A percentile compares a stretch with the other conserved stretches of the same genome.
phyloP scores from a whole-genome alignment of 805 yeast species.

The Torulaspora microellipsoides region DNA sequence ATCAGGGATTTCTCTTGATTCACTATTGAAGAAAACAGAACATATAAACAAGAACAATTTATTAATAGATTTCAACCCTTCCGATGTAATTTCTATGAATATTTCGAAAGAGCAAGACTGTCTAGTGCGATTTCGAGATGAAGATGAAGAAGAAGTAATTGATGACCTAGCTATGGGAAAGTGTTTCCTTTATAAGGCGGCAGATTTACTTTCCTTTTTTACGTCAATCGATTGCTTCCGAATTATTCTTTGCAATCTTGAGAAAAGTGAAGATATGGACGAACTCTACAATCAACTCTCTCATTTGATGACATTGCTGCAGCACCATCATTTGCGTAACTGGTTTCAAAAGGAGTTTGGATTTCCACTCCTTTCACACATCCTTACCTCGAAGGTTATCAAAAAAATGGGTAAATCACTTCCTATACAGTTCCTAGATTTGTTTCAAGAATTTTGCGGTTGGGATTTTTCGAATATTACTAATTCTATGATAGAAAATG shows the following conservation, averaged over 20 bases:
- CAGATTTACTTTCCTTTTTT: constrained; percentile 18
- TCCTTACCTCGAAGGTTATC: constrained; percentile 13
- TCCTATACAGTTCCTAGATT: constrained; percentile 43
- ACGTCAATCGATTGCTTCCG: constrained; percentile 17
- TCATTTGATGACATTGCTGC: constrained; percentile 20
- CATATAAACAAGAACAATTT: constrained; percentile 17
- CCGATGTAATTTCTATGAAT: constrained; percentile 12
- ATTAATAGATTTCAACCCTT: constrained; percentile 18
- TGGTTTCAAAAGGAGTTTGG: constrained; percentile 23
- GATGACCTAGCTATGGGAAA: constrained; percentile 18
- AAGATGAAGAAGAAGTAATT: constrained; percentile 13
- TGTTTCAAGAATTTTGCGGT: constrained; percentile 51
- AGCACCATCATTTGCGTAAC: constrained; percentile 11
- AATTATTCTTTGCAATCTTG: constrained; percentile 15
- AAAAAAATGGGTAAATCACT: constrained; percentile 26
- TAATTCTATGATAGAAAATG: constrained; percentile 54
- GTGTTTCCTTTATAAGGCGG: constrained; percentile 16
- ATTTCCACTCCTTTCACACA: constrained; percentile 20
- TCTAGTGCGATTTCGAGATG: not conserved
- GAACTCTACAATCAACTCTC: constrained; percentile 14
- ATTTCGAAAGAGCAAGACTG: not conserved
- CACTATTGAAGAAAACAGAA: constrained; percentile 1
- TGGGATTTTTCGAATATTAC: constrained; percentile 47
- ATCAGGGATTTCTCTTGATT: constrained; percentile 3
- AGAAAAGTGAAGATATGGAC: constrained; percentile 9